Evolutionary conservation across 1,284 basidiomycete species (phyloP).

Genomic region (Mixia osmundae): DNA sequence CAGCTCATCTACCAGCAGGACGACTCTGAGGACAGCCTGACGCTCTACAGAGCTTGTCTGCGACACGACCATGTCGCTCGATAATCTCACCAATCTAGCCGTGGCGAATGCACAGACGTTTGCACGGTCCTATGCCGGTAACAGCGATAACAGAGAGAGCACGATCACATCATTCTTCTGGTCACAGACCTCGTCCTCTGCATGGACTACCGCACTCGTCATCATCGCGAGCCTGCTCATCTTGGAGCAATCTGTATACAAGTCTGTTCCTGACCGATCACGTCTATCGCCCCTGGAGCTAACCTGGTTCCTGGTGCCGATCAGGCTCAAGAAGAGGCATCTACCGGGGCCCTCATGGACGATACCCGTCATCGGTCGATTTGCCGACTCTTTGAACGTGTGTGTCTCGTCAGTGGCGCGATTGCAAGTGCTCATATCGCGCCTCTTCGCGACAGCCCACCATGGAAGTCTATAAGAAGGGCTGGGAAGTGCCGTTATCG

Average conservation of each 20-base stretch:
- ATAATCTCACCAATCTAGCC: no score
- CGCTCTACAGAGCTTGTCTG: no score
- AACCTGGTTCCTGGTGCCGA: not conserved
- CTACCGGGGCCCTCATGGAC: conserved; percentile 74
- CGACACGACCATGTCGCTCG: no score
- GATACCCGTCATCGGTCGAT: conserved; percentile 81
- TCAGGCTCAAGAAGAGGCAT: conserved; percentile 26
- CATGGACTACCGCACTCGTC: conserved; percentile 39
- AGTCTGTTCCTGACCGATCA: conserved; percentile 24
- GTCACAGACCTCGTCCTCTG: not conserved
- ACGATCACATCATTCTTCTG: no score
- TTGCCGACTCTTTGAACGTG: conserved; percentile 21
- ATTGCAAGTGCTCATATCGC: not conserved
- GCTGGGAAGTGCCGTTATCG: conserved; percentile 44
- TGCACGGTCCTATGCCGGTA: no score
- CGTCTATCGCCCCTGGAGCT: not conserved
- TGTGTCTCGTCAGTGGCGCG: not conserved
- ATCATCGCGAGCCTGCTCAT: conserved; percentile 36
- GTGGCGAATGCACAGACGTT: no score
- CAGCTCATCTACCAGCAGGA: no score
- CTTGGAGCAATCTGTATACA: conserved; percentile 66
- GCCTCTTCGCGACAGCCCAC: conserved; percentile 67
- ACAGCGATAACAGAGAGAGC: no score
- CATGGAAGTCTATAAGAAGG: conserved; percentile 64
- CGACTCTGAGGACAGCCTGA: no score